Conservation (phyloP, 257 asterid genomes). For the Galeopsis tetrahit region DNA sequence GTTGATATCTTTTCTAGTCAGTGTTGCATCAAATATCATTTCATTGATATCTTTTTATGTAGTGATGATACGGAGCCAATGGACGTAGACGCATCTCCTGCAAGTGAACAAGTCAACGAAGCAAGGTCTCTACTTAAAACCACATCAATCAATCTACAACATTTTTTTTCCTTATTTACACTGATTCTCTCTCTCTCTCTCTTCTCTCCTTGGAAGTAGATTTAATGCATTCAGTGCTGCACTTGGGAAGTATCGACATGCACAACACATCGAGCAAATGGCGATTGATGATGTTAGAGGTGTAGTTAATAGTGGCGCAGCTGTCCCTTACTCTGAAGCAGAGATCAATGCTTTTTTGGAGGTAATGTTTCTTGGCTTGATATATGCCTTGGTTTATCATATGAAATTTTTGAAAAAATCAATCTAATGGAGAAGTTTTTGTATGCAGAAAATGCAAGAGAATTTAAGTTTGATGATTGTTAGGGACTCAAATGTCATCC, state of each 20-base stretch:
- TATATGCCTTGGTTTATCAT: background rate
- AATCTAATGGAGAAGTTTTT: constrained; percentile 19
- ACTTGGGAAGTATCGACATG: constrained; percentile 70
- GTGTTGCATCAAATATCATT: background rate
- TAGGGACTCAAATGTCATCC: constrained; percentile 48
- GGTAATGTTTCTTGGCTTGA: constrained; percentile 45
- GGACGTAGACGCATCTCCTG: constrained; percentile 78
- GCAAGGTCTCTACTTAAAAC: constrained; percentile 47
- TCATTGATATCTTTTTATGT: constrained; percentile 19
- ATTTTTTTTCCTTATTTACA: background rate
- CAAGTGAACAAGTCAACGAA: constrained; percentile 39
- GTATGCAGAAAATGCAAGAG: constrained; percentile 66
- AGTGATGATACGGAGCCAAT: constrained; percentile 63
- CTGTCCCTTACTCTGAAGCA: constrained; percentile 57
- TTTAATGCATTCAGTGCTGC: constrained; percentile 68
- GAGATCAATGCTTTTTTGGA: constrained; percentile 73
- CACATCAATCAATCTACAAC: constrained; percentile 2
- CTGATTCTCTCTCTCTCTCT: background rate
- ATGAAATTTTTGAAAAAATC: too few species aligned
- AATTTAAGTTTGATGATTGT: constrained; percentile 57
- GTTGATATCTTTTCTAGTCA: too few species aligned
- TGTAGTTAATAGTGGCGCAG: constrained; percentile 67
- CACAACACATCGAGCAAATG: constrained; percentile 77
- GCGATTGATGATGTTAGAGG: constrained; percentile 69
- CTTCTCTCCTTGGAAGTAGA: constrained; percentile 43